These are phyloP conservation scores for Penicillium thymicola DNA, from an alignment of 2,329 filamentous ascomycete species.

Conservation along the genomic window DNA sequence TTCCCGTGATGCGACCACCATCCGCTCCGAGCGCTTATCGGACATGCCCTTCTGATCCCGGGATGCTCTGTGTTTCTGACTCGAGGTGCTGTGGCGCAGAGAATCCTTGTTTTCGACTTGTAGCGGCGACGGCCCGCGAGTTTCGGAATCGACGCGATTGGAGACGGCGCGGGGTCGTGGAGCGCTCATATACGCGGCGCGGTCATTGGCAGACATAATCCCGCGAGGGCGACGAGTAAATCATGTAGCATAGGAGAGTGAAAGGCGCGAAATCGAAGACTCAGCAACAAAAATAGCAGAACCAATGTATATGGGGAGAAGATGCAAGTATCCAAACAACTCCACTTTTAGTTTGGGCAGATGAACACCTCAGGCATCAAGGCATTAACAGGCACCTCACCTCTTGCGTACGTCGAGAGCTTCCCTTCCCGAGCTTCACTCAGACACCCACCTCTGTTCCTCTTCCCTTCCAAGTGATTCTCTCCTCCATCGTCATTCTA, in stretches of 20 bases:
- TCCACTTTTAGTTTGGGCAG: slow-evolving; percentile 14
- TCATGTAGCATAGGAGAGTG: slow-evolving; percentile 23
- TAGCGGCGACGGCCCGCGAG: slow-evolving; percentile 30
- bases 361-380: slow-evolving; percentile 21
- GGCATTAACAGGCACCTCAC: slow-evolving; percentile 28
- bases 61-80: slow-evolving; percentile 31
- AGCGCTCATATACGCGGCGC: slow-evolving; percentile 38
- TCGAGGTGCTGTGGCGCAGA: slow-evolving; percentile 30
- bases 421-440: slow-evolving; percentile 29
- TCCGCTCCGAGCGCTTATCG: slow-evolving; percentile 42
- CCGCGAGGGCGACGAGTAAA: slow-evolving; percentile 21
- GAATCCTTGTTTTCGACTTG: slow-evolving; percentile 32
- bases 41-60: slow-evolving; percentile 35
- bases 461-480: slow-evolving; percentile 5
- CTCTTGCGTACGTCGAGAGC: slow-evolving; percentile 38
- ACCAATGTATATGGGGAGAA: slow-evolving; percentile 1
- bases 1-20: slow-evolving; percentile 60
- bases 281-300: neutral
- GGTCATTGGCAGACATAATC: slow-evolving; percentile 42
- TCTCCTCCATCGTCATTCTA: slow-evolving; percentile 4
- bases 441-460: slow-evolving; percentile 21
- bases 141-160: slow-evolving; percentile 39
- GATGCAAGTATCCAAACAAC: slow-evolving; percentile 16
- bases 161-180: slow-evolving; percentile 41
- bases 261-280: slow-evolving; percentile 1